Evolutionary conservation across 768 basidiomycete genomes (phyloP).

Genomic region (Hebeloma cylindrosporum): DNA sequence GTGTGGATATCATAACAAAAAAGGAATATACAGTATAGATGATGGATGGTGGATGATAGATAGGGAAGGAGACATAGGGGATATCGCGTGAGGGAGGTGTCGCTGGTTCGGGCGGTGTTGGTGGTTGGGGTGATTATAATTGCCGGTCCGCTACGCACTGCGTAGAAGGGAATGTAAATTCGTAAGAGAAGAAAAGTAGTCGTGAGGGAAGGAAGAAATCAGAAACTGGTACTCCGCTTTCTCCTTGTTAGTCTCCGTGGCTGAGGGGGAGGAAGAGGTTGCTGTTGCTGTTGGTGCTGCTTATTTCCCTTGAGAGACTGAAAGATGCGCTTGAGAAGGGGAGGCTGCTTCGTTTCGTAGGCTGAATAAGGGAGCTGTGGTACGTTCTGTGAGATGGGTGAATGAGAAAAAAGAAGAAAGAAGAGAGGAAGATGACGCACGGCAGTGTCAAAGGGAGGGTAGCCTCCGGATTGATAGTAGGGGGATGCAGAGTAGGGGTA

Average conservation of each 20-base stretch:
- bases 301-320: constrained; percentile 23
- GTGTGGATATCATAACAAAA: too few species aligned
- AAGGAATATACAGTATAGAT: too few species aligned
- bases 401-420: constrained; percentile 5
- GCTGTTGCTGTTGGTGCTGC: constrained; percentile 18
- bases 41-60: too few species aligned
- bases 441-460: constrained; percentile 17
- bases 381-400: constrained; percentile 19
- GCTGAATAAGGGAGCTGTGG: constrained; percentile 27
- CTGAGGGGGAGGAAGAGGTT: too few species aligned
- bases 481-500: constrained; percentile 11
- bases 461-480: constrained; percentile 9
- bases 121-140: neutral
- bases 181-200: neutral
- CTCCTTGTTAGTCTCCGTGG: constrained; percentile 16
- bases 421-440: constrained; percentile 15
- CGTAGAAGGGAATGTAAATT: too few species aligned
- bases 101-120: constrained; percentile 2
- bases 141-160: too few species aligned
- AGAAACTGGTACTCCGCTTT: constrained; percentile 28
- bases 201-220: constrained; percentile 1
- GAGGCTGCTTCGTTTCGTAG: constrained; percentile 24
- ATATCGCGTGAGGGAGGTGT: too few species aligned
- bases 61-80: too few species aligned
- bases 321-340: constrained; percentile 27